phyloP scores from a whole-genome alignment of 352 stramenopile genomes.

The Phytophthora capsici region DNA sequence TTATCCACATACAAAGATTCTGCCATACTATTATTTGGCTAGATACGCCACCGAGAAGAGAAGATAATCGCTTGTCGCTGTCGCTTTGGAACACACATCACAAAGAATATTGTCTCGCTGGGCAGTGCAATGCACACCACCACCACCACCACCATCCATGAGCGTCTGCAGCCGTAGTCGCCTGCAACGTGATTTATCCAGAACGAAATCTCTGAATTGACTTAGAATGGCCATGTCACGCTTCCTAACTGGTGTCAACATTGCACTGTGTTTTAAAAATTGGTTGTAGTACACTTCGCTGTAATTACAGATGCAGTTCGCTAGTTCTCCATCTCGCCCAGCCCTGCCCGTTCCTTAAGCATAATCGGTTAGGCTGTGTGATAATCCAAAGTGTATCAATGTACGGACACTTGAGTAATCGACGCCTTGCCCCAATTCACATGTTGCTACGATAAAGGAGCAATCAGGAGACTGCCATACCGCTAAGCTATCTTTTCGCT shows the following conservation, averaged over 20 bases:
- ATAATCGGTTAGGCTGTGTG: background rate
- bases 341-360: too few relatives aligned
- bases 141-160: background rate
- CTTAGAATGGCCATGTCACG: background rate
- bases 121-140: background rate
- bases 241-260: background rate
- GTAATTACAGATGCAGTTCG: background rate
- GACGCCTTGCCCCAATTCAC: conserved; percentile 3
- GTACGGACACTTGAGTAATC: background rate
- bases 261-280: background rate
- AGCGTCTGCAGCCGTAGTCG: background rate
- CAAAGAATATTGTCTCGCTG: background rate
- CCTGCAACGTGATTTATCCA: background rate
- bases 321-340: background rate
- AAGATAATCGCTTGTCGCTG: background rate
- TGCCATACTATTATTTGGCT: background rate
- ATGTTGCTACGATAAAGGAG: background rate
- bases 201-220: background rate
- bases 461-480: background rate
- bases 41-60: background rate
- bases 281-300: background rate
- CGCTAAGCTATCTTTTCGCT: background rate
- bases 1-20: background rate
- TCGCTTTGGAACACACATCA: background rate
- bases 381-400: background rate